A percentile compares a stretch with the other conserved stretches of the same genome.
Evolutionary conservation across 805 yeast species (phyloP).

Genomic region (Starmera pachycereana): DNA sequence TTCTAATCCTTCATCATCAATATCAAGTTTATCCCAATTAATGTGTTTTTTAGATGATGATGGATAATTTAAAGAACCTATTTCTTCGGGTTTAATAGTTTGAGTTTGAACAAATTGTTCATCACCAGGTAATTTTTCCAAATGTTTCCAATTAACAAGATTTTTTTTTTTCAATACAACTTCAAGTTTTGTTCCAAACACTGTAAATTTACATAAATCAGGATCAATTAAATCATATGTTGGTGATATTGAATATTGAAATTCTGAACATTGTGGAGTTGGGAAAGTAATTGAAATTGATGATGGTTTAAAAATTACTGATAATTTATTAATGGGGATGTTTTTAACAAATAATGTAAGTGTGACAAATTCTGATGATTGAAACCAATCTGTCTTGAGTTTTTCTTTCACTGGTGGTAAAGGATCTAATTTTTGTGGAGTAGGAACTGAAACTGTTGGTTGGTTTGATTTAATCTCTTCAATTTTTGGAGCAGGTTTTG

Average conservation of each 20-base stretch:
- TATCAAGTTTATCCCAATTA: conserved; percentile 59
- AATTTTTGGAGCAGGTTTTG: conserved; percentile 1
- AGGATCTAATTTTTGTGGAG: conserved; percentile 6
- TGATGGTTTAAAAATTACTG: conserved; percentile 27
- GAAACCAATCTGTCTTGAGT: conserved; percentile 64
- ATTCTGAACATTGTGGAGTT: conserved; percentile 40
- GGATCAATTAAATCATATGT: conserved; percentile 42
- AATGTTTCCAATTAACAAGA: conserved; percentile 41
- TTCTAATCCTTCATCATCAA: conserved; percentile 35
- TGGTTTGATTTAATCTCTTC: background rate
- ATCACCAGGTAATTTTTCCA: conserved; percentile 19
- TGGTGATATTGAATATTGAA: conserved; percentile 45
- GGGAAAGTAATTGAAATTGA: conserved; percentile 37
- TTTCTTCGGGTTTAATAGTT: background rate
- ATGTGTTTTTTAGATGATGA: conserved; percentile 48
- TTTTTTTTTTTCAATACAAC: conserved; percentile 41
- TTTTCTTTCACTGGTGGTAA: conserved; percentile 17
- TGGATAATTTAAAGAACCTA: conserved; percentile 33
- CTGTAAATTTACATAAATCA: conserved; percentile 31
- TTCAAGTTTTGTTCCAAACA: conserved; percentile 71
- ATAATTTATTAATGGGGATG: conserved; percentile 39
- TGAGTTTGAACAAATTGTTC: conserved; percentile 6
- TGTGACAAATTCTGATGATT: conserved; percentile 43
- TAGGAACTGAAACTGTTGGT: conserved; percentile 8
- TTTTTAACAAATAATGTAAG: conserved; percentile 64